phyloP scores from a whole-genome alignment of 2,329 filamentous ascomycete genomes.

The Amesomyces nigricolor region DNA sequence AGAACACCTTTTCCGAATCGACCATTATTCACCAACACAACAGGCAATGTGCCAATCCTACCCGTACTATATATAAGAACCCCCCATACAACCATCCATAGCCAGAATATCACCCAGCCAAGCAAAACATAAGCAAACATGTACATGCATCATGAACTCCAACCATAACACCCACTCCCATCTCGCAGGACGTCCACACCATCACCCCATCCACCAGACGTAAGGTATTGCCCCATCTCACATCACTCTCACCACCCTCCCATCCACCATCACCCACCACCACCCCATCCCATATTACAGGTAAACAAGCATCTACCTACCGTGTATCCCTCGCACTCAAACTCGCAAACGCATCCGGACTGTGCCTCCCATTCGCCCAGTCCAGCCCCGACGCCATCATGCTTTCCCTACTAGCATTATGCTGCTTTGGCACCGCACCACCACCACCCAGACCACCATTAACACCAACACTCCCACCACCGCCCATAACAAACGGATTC shows the following conservation, averaged over 20 bases:
- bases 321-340: constrained; percentile 57
- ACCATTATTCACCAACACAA: no score
- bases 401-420: constrained; percentile 63
- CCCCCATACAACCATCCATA: no score
- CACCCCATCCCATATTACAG: neutral
- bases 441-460: neutral
- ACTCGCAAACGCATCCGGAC: constrained; percentile 73
- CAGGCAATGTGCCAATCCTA: no score
- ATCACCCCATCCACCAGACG: neutral
- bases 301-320: constrained; percentile 18
- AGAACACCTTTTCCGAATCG: no score
- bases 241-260: neutral
- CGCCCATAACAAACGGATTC: constrained; percentile 52
- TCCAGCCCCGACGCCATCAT: constrained; percentile 61
- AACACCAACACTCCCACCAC: constrained; percentile 23
- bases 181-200: neutral
- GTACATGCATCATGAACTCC: neutral
- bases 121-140: no score
- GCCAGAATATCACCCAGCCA: no score
- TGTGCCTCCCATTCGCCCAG: constrained; percentile 66
- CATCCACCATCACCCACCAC: neutral
- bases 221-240: no score
- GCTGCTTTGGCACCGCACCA: constrained; percentile 26
- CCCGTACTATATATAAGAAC: no score
- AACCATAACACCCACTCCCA: neutral